These are phyloP conservation scores for Schizochytrium sp. DNA, from an alignment of 108 stramenopile species.

Conservation along the genomic window DNA sequence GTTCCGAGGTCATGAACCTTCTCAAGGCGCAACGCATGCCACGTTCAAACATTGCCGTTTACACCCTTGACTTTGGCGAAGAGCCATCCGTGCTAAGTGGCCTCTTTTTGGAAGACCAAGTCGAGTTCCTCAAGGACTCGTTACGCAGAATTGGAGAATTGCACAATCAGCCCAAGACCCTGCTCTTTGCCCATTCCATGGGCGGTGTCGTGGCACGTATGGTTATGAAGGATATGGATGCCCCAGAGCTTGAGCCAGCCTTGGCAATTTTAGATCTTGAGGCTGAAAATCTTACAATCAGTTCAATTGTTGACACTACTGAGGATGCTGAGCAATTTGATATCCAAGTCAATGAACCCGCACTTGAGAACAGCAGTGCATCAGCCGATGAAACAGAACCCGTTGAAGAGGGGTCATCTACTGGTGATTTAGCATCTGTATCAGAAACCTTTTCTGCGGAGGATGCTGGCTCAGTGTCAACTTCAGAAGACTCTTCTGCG, in stretches of 20 bases:
- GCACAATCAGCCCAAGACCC: not conserved
- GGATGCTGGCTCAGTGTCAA: too few species aligned
- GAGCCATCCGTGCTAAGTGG: slow-evolving; percentile 8
- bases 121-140: slow-evolving; percentile 29
- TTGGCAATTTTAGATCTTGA: not conserved
- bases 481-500: not conserved
- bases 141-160: not conserved
- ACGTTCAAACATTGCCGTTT: not conserved
- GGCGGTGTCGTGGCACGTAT: slow-evolving; percentile 41
- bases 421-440: too few species aligned
- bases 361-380: too few species aligned
- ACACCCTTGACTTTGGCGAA: slow-evolving; percentile 46
- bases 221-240: not conserved
- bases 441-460: too few species aligned
- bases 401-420: too few species aligned
- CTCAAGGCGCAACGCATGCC: slow-evolving; percentile 1
- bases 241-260: not conserved
- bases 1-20: not conserved
- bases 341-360: not conserved
- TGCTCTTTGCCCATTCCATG: slow-evolving; percentile 53
- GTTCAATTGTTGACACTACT: not conserved
- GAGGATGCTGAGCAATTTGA: not conserved
- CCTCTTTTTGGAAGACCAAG: slow-evolving; percentile 39
- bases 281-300: not conserved
- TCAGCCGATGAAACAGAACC: too few species aligned